Base-by-base conservation (phyloP, 257 asterid genomes). In the Sherardia arvensis region DNA sequence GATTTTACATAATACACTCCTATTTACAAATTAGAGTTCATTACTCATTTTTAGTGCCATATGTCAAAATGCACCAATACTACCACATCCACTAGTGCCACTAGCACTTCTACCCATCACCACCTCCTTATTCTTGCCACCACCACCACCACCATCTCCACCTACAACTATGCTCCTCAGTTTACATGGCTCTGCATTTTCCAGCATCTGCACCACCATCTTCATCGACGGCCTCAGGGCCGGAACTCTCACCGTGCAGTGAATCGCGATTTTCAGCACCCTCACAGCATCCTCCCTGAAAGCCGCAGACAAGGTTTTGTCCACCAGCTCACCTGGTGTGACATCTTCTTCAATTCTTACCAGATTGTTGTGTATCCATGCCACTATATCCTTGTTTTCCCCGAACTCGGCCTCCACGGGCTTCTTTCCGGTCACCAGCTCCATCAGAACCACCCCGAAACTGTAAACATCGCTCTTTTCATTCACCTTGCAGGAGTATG, bases 381-480 rank as follows among this genome's bases (percentile, higher is more conserved):
- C 69, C 8, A 76, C 79, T 62, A 79, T 76, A 21, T 79, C 79
- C 57, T 38, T 58, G 61, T 65, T 64, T 40, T 79, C 84, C 59
- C 84, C 79, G 8, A 67, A 76, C 20, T 73, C 81, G 4, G 70
- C 54, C 40, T 79, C 81, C 38, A 70, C 69, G 0, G 84, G 79
- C 40, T 59, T 79, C 66, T 67, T 79, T 25, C 84, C 84, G 0
- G 71, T 79, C 21, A 73, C 81, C 36, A 79, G 64, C 65, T 79
- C 84, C 79, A 73, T 66, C 26, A 76, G 61, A 43, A 79, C 81
- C 61, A 79, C 84, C 5, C 81, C 81, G 1, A 79, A 79, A 61
- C 84, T 79, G 67, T 76, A 79, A 36, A 79, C 84, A 22, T 79
- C 84, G 33, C 80, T 67, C 72, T 76, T 79, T 53, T 79, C 79